Base-by-base conservation (phyloP, 2,329 filamentous ascomycete species). In the Westerdykella ornata region DNA sequence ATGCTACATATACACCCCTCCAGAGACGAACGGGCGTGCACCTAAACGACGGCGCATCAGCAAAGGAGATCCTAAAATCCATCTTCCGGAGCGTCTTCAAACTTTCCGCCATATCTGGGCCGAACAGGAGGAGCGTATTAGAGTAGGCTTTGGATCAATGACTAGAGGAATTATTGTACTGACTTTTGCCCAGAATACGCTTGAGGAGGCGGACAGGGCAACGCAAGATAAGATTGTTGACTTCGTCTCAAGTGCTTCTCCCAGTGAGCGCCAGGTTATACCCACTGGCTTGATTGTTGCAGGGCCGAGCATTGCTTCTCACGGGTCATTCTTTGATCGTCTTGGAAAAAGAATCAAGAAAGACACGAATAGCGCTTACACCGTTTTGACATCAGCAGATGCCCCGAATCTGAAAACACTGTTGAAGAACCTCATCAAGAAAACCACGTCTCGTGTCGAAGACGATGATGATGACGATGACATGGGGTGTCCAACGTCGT, bases 291-390 rank as follows among this genome's bases (percentile, higher is more conserved):
- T 90, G 51, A 80, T 90, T 51, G 76, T 87, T 44, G 85, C 84
- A 7, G 87, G 86, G 0, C 84, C 86, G 6, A 88, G 86, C 49
- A 83, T 88, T 52, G 81, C 84, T 28, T 84, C 83, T 1, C 84
- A 88, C 60, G 77, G 80, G 32, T 71, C 84, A 11, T 72, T 89
- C n/a, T 88, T 88, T 52, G 72, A 79, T 43, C 83, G 87, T 60
- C 68, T 89, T 9, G 75, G 77, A 11, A 48, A 57, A 42, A 58
- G 56, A 20, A 66, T 70, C 43, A 57, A 43, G 66, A 68, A 54
- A 49, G 61, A 46, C 62, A 72, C 37, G 61, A 40, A 59, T 14
- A 78, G 78, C 37, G 73, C 72, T 37, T 80, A 87, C 49, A 77
- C 87, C 5, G 70, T 80, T 13, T 62, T 94, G 35, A 78, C 80